Base-by-base conservation (phyloP, 306 rosid genomes). In the Cicer chorassanicum region DNA sequence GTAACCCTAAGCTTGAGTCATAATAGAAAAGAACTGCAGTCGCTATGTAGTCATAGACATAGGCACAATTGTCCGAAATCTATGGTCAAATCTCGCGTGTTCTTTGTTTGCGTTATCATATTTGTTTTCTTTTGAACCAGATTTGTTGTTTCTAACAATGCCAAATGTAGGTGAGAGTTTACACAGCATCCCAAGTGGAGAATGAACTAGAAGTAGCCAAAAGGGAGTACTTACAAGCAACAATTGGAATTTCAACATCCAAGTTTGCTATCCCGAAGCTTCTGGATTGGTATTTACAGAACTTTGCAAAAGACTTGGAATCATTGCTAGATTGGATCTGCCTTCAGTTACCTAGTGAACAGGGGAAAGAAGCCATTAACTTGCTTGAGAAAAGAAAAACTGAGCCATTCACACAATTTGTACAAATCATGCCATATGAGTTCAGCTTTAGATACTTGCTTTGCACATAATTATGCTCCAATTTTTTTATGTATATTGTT, bases 291-390 rank as follows among this genome's bases (percentile, higher is more conserved):
- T 88, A 94, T 84, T 78, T 88, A 61, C 89, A 83, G 24, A 96
- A 94, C 74, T 94, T 92, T 45, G 97, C 96, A 43, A 92, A 94
- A 83, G 97, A 94, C 80, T 81, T 90, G 69, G 99, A 94, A 66
- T 92, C 99, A 13, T 77, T 94, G 77, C 80, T 94, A 64, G 97
- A 94, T 59, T 94, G 99, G 99, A 84, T 92, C 44, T 92, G 96
- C 86, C 97, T 94, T 56, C 96, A 92, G 54, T 79, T 94, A 77
- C 99, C 99, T 46, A 84, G 85, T 87, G 96, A 91, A 76, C 72
- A 83, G 4, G 90, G 95, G 63, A 94, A 94, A 87, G 93, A 92
- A 85, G 96, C 97, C 68, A 83, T 94, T 40, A 87, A 85, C 70
- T 84, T 85, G 68, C 82, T 94, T 62, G 96, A 88, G 83, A 79